Evolutionary conservation across 2,329 filamentous ascomycete genomes (phyloP), one percentile per base, ranked within the genome.

Genomic region (Triangularia verruculosa): DNA sequence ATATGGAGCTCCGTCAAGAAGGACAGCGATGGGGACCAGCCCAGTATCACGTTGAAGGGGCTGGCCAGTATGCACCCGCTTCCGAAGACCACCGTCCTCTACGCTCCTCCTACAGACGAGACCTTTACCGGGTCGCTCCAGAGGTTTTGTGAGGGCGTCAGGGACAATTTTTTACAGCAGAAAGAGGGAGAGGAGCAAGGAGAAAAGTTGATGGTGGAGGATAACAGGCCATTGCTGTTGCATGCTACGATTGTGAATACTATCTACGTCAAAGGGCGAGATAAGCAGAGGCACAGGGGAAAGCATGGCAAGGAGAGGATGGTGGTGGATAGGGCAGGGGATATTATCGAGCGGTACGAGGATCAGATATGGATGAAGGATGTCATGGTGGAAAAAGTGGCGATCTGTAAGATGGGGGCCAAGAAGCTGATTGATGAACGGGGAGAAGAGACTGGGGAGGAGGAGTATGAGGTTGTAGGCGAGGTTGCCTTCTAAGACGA

Each of bases 211-310:
- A 72, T 80, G 0, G 77, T 79, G 1, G 88, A 91, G 20, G 57
- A 43, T 25, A 76, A 78, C 12, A 79, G 91, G 61, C 83, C 86
- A 6, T 74, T 97, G 66, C 82, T 91, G 20, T 77, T 97, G 59
- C 94, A 97, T 73, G 92, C 91, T 17, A 97, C 94, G 0, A 78
- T 97, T 3, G 77, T 95, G 58, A 97, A 97, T 74, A 96, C 93
- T 0, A 85, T 93, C 13, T 96, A 97, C 73, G 86, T 87, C 52
- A 85, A 82, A 64, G 30, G 55, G 66, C 56, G 70, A 65, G 57
- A 71, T 69, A 43, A 28, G 63, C 72, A 57, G 59, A 67, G 53
- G 65, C 71, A 59, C 62, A 67, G 61, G 67, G 64, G 59, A 67
- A 71, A 63, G 66, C 65, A 63, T 59, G 64, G 43, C 72, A 72